Base-by-base conservation (phyloP, 177 flowering plant genomes). In the Vitis hybrid region DNA sequence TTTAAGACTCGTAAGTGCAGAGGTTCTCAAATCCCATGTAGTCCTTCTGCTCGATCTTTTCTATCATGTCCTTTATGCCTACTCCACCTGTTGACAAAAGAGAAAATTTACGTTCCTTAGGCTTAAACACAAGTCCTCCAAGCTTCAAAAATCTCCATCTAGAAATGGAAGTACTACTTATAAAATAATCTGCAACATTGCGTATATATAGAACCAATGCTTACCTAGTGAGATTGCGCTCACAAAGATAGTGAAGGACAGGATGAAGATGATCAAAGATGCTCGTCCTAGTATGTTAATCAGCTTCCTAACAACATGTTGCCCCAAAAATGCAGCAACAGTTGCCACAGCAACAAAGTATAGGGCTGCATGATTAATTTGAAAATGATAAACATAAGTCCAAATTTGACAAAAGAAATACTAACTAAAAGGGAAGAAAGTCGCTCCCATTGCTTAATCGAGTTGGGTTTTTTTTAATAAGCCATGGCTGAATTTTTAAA, bases 21-120 rank as follows among this genome's bases (percentile, higher is more conserved):
- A 82, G 56, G 66, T 77, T 71, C 18, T 79, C 82, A 39, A 82
- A 82, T 51, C 85, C 85, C 85, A 82, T 79, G 75, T 79, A 79
- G 16, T 65, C 75, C 22, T 79, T 58, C 10, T 67, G 19, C 45
- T 79, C 77, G 29, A 79, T 70, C 50, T 72, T 68, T 16, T 56
- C 56, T 1, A 81, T 50, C 70, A 72, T 79, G 56, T 76, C 51
- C 22, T 67, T 67, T 49, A 82, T 64, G 50, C 85, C 85, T 45
- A 82, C 73, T 19, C 85, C 85, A 62, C 82, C 85, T 81, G 78
- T 67, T 63, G 51, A 61, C 21, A 65, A 51, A 26, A 16, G 18
- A 60, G 1, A 13, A 15, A 2, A 39, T 56, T 1, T 6, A 12
- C 4, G 19, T 51, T 3, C 26, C 14, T 66, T 52, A 26, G 5